These are phyloP conservation scores for Mycena rosella DNA, from an alignment of 768 basidiomycete genomes.

Conservation along the genomic window DNA sequence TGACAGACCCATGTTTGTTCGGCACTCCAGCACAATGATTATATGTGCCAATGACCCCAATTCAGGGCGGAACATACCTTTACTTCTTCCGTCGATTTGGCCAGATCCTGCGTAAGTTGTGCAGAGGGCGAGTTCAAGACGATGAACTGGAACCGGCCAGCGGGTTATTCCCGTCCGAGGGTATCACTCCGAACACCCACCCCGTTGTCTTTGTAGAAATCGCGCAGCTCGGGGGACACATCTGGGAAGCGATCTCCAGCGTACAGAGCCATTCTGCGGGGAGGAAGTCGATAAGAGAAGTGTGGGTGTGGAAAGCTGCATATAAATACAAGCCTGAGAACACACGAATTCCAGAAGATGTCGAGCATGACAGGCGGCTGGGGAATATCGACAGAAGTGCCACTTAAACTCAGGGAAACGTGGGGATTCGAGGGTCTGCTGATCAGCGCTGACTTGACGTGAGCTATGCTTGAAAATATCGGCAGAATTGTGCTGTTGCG, in stretches of 20 bases:
- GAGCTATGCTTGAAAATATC: too few relatives aligned
- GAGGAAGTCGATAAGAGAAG: neutral
- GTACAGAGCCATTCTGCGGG: neutral
- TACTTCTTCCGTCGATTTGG: constrained; percentile 31
- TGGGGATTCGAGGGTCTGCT: too few relatives aligned
- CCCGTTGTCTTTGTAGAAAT: constrained; percentile 10
- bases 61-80: constrained; percentile 13
- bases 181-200: neutral
- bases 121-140: constrained; percentile 24
- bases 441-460: too few relatives aligned
- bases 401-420: too few relatives aligned
- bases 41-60: constrained; percentile 35
- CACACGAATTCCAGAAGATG: neutral
- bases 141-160: constrained; percentile 23
- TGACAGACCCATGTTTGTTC: constrained; percentile 32
- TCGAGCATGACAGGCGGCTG: neutral
- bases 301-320: neutral
- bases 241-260: neutral
- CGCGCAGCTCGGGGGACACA: neutral
- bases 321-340: neutral
- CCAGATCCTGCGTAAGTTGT: constrained; percentile 11
- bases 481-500: too few relatives aligned
- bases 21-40: constrained; percentile 27
- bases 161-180: neutral
- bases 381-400: too few relatives aligned